Evolutionary conservation across 2,329 filamentous ascomycete species (phyloP), one percentile per base, ranked within the genome.

Genomic region (Aspergillus sp.): DNA sequence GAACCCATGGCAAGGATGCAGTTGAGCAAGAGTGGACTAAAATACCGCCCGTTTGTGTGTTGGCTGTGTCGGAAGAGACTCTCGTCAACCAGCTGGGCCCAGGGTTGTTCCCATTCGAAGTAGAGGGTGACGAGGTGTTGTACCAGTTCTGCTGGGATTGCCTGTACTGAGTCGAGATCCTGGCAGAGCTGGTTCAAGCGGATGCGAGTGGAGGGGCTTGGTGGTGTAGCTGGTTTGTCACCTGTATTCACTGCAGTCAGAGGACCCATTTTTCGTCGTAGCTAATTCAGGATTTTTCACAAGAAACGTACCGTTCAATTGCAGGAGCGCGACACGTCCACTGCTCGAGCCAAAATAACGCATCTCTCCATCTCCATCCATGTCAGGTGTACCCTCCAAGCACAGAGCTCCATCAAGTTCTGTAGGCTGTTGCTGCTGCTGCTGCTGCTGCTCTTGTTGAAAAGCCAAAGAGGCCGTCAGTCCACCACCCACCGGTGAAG

Each of bases 101-200:
- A 68, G 0, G 66, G 65, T 9, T 65, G 60, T 19, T 69, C 62
- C 59, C 65, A 69, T 8, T 50, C 47, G 37, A 68, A 69, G 40
- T 65, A 69, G 1, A 66, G 39, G 26, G 64, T 57, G 7, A 68
- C 55, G 6, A 62, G 42, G 33, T 67, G 56, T 9, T 54, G 48
- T 37, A 58, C 50, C 0, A 67, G 49, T 7, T 58, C 53, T 10
- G 54, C 50, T 5, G 54, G 45, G 7, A 53, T 39, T 12, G 41
- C 8, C 45, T 41, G 13, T 27, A 29, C 4, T 32, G 27, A 6
- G 35, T 30, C 4, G 39, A 32, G 13, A 35, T 37, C 7, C 12
- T 38, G 38, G 40, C 34, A 26, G 19, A 19, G 19, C 19, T 19
- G 19, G 19, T 19, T 19, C 19, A 19, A 19, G 19, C 19, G 19